Conservation (phyloP, 1,284 basidiomycete species). For the Pterula multifida region DNA sequence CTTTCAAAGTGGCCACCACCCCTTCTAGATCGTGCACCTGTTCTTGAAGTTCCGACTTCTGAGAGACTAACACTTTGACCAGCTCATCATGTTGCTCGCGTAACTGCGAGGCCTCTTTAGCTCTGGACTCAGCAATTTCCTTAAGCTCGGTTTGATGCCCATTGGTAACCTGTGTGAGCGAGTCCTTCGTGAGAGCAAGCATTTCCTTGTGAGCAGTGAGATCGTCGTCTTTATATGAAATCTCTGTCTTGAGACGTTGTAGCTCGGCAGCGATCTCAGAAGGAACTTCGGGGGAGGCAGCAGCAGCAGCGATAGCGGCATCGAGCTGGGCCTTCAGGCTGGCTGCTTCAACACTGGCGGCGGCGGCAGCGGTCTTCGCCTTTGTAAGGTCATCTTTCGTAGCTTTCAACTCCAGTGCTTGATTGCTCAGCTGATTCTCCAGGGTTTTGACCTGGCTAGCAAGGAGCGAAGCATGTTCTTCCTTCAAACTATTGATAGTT, state of each 20-base stretch:
- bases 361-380: constrained; percentile 46
- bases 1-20: constrained; percentile 55
- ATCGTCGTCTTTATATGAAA: constrained; percentile 54
- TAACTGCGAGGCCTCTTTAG: constrained; percentile 55
- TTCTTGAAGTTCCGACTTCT: constrained; percentile 48
- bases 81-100: constrained; percentile 48
- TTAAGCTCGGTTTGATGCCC: constrained; percentile 63
- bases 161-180: constrained; percentile 53
- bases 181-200: constrained; percentile 54
- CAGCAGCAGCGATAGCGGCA: constrained; percentile 36
- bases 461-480: constrained; percentile 46
- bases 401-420: constrained; percentile 63
- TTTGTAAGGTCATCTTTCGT: constrained; percentile 72
- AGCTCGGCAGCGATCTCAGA: constrained; percentile 45
- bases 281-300: constrained; percentile 31
- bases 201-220: constrained; percentile 44
- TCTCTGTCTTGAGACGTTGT: constrained; percentile 41
- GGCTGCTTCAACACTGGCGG: constrained; percentile 40
- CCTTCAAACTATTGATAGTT: constrained; percentile 45
- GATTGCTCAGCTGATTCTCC: constrained; percentile 51
- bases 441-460: constrained; percentile 43
- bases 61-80: constrained; percentile 33
- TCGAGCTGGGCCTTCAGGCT: constrained; percentile 50
- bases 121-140: constrained; percentile 53
- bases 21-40: constrained; percentile 62